Evolutionary conservation across 2,329 filamentous ascomycete genomes (phyloP).

Genomic region (Phialophora tarda): DNA sequence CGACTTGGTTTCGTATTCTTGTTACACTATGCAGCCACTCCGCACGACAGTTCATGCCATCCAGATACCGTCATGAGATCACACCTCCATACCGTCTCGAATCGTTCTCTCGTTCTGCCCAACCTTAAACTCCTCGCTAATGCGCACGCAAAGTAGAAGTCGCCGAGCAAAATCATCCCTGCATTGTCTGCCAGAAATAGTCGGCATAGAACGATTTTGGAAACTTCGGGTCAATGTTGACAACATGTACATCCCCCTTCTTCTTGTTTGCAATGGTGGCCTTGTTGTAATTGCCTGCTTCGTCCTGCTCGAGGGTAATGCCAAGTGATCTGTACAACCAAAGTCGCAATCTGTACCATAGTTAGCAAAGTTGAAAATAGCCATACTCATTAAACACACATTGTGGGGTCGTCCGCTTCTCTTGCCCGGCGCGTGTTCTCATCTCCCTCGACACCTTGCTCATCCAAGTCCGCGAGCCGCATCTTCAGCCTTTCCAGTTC

Average conservation of each 20-base stretch:
- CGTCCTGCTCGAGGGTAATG: conserved; percentile 84
- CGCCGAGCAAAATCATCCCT: conserved; percentile 42
- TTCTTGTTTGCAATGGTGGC: conserved; percentile 83
- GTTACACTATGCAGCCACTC: neutral
- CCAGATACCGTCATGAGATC: neutral
- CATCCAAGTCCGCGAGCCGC: conserved; percentile 79
- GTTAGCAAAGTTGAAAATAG: conserved; percentile 20
- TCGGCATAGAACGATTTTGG: conserved; percentile 91
- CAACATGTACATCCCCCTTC: conserved; percentile 90
- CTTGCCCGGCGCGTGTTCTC: conserved; percentile 58
- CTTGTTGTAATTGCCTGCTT: conserved; percentile 79
- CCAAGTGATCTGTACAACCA: conserved; percentile 91
- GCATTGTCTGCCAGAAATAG: conserved; percentile 92
- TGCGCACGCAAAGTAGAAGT: neutral
- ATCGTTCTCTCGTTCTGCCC: neutral
- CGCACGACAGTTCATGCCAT: neutral
- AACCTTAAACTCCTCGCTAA: conserved; percentile 21
- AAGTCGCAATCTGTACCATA: conserved; percentile 67
- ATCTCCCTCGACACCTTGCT: conserved; percentile 81
- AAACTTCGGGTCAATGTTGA: conserved; percentile 93
- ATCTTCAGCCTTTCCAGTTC: conserved; percentile 77
- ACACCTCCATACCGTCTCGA: neutral
- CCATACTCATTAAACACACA: conserved; percentile 45
- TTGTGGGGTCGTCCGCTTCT: conserved; percentile 57
- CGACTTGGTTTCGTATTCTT: neutral